phyloP scores from a whole-genome alignment of 768 basidiomycete species.

The Auriscalpium orientale region DNA sequence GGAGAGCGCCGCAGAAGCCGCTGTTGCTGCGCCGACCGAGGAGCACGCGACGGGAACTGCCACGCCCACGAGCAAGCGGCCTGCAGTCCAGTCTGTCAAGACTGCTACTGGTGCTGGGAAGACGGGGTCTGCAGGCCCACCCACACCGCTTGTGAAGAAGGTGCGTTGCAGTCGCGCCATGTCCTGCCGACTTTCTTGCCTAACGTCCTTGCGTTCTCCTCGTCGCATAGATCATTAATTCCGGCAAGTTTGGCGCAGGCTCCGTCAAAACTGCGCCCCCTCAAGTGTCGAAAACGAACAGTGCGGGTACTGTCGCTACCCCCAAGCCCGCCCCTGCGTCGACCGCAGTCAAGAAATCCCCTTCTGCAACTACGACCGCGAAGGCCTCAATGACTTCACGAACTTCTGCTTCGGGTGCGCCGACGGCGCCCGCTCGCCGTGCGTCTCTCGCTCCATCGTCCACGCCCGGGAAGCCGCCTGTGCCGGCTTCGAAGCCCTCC shows the following conservation, averaged over 20 bases:
- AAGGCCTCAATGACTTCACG: conserved; percentile 15
- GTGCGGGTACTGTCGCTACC: conserved; percentile 28
- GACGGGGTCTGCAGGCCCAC: conserved; percentile 34
- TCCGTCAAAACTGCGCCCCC: conserved; percentile 33
- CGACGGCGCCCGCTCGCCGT: conserved; percentile 4
- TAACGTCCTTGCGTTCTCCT: conserved; percentile 13
- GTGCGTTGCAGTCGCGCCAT: conserved; percentile 30
- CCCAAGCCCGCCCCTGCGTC: conserved; percentile 26
- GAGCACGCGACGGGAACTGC: conserved; percentile 10
- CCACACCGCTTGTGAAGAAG: conserved; percentile 62
- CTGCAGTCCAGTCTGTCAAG: conserved; percentile 27
- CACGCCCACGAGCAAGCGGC: conserved; percentile 22
- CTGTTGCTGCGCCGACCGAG: conserved; percentile 7
- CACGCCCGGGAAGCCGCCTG: conserved; percentile 1
- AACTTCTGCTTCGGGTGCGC: conserved; percentile 3
- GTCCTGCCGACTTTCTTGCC: conserved; percentile 7
- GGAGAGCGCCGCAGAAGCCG: conserved; percentile 1
- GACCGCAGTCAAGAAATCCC: conserved; percentile 11
- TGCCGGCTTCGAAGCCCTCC: not conserved
- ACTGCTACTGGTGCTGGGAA: conserved; percentile 31
- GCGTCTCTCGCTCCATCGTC: conserved; percentile 34
- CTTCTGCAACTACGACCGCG: conserved; percentile 21
- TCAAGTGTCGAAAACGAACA: conserved; percentile 32
- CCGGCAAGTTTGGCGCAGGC: conserved; percentile 19
- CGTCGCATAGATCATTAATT: conserved; percentile 10